Conservation (phyloP, 208 protist species). For the Acanthamoeba divionensis region DNA sequence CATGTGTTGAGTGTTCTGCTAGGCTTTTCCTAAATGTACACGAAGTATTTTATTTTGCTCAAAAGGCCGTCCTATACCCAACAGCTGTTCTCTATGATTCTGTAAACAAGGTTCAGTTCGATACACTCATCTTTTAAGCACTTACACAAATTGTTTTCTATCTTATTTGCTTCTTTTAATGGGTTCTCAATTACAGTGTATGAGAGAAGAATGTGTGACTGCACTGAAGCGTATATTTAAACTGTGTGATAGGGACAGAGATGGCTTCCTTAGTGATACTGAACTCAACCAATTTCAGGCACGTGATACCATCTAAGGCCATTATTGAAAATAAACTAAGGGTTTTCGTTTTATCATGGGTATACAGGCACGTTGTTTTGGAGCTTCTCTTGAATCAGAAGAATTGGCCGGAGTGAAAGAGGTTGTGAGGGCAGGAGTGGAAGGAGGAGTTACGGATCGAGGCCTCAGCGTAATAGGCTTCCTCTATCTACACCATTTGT, state of each 20-base stretch:
- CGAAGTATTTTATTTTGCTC: constrained; percentile 58
- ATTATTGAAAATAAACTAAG: no score
- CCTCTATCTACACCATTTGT: constrained; percentile 43
- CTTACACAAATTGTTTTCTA: no score
- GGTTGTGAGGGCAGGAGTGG: background rate
- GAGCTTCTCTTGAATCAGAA: background rate
- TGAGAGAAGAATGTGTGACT: constrained; percentile 6
- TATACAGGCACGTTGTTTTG: constrained; percentile 46
- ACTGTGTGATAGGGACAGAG: constrained; percentile 45
- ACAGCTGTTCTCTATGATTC: constrained; percentile 32
- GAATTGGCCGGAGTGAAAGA: constrained; percentile 54
- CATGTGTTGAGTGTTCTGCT: constrained; percentile 50
- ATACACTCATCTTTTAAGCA: no score
- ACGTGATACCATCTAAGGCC: no score
- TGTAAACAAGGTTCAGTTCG: no score
- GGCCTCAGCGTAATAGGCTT: constrained; percentile 42
- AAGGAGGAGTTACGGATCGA: background rate
- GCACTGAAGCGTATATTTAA: constrained; percentile 55
- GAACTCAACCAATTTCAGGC: constrained; percentile 49
- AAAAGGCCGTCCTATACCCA: constrained; percentile 32
- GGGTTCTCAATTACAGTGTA: background rate
- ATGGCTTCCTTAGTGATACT: constrained; percentile 22
- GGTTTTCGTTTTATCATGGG: no score
- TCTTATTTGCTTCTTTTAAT: no score
- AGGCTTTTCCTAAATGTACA: constrained; percentile 14